Conservation (phyloP, 495 filamentous ascomycete genomes). For the Daldinia bambusicola region DNA sequence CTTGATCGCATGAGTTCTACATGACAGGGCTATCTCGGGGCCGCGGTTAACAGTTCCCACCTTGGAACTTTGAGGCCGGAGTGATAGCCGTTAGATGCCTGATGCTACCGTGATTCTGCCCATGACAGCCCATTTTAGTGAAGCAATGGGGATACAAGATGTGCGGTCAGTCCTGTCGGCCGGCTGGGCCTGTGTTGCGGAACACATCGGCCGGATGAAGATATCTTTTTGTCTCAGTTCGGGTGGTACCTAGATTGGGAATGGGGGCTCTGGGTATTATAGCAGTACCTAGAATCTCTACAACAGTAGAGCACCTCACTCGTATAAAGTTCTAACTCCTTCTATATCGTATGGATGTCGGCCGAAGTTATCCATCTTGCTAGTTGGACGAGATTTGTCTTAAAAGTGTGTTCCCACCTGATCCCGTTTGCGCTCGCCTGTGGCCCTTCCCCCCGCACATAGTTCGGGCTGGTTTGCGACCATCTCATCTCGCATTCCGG, state of each 20-base stretch:
- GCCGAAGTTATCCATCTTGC: background rate
- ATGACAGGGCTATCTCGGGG: background rate
- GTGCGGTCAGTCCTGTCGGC: background rate
- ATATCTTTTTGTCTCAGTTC: background rate
- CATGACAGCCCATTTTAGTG: background rate
- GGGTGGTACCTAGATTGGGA: background rate
- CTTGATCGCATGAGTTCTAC: background rate
- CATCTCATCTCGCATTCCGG: background rate
- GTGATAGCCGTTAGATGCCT: background rate
- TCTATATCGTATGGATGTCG: background rate
- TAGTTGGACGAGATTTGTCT: background rate
- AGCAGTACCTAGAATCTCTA: background rate
- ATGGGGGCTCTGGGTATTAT: background rate
- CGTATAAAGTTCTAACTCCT: background rate
- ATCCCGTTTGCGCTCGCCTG: background rate
- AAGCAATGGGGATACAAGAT: background rate
- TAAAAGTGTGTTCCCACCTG: background rate
- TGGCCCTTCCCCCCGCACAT: background rate
- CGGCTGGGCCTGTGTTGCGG: conserved; percentile 1
- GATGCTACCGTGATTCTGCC: background rate
- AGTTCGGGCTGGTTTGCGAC: background rate
- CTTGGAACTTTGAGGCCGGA: background rate
- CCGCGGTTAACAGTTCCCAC: background rate
- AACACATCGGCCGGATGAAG: background rate
- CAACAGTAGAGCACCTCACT: background rate